Conservation (phyloP, 306 rosid genomes). For the Prinsepia uniflora region DNA sequence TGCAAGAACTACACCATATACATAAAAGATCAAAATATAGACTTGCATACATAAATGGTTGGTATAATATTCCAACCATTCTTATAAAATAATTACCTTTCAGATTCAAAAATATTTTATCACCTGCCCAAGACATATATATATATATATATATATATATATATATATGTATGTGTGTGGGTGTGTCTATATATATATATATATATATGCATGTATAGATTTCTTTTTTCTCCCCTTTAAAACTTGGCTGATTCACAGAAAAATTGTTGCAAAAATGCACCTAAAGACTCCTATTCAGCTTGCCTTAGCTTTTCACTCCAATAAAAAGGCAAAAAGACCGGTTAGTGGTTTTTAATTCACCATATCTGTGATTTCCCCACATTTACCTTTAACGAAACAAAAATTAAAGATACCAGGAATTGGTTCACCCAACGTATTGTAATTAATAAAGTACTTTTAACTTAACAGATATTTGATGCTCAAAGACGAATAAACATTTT, state of each 20-base stretch:
- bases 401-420: not conserved
- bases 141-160: no score
- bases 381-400: not conserved
- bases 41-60: slow-evolving; percentile 2
- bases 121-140: not conserved
- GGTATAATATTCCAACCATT: not conserved
- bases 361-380: not conserved
- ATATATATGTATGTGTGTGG: no score
- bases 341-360: not conserved
- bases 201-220: no score
- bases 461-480: not conserved
- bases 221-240: not conserved
- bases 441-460: not conserved
- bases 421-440: not conserved
- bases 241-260: not conserved
- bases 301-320: not conserved
- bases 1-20: not conserved
- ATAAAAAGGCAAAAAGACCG: not conserved
- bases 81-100: not conserved
- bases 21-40: not conserved
- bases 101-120: not conserved
- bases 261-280: not conserved
- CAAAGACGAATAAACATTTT: not conserved
- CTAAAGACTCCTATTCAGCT: not conserved
- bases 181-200: no score